Conservation (phyloP, 2,329 filamentous ascomycete genomes). For the Colletotrichum lupini region DNA sequence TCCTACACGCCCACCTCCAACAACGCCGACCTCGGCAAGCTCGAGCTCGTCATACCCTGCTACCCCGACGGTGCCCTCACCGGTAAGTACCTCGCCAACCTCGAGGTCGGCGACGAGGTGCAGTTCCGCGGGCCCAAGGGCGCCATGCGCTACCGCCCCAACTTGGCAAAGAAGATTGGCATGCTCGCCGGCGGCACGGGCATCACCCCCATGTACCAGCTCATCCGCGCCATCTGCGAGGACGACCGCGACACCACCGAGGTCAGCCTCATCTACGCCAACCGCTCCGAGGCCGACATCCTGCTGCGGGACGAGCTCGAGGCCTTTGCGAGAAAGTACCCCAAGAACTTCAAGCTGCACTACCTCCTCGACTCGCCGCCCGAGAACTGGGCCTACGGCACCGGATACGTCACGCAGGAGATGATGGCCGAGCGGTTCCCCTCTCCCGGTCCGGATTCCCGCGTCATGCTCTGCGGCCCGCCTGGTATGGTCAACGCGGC, state of each 20-base stretch:
- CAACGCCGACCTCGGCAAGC: constrained; percentile 57
- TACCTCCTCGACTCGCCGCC: constrained; percentile 65
- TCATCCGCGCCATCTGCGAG: constrained; percentile 69
- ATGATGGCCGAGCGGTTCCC: constrained; percentile 63
- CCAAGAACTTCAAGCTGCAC: constrained; percentile 64
- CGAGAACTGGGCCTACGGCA: constrained; percentile 57
- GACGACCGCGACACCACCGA: constrained; percentile 67
- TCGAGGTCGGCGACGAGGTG: constrained; percentile 61
- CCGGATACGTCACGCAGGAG: constrained; percentile 62
- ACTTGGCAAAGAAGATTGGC: constrained; percentile 56
- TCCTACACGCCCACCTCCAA: constrained; percentile 67
- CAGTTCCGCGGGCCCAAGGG: constrained; percentile 67
- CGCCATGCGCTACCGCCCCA: constrained; percentile 61
- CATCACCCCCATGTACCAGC: constrained; percentile 55
- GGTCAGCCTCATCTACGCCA: constrained; percentile 69
- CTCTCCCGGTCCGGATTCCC: constrained; percentile 54
- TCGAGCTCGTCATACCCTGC: constrained; percentile 63
- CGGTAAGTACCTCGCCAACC: constrained; percentile 56
- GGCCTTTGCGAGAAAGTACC: constrained; percentile 59
- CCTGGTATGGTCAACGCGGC: constrained; percentile 69
- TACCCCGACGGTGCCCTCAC: constrained; percentile 65
- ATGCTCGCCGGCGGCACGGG: constrained; percentile 63
- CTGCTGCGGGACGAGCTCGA: constrained; percentile 68
- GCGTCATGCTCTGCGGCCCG: constrained; percentile 70
- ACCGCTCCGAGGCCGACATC: constrained; percentile 68